Base-by-base conservation (phyloP, 305 asterid species). In the Coffea humblotiana region DNA sequence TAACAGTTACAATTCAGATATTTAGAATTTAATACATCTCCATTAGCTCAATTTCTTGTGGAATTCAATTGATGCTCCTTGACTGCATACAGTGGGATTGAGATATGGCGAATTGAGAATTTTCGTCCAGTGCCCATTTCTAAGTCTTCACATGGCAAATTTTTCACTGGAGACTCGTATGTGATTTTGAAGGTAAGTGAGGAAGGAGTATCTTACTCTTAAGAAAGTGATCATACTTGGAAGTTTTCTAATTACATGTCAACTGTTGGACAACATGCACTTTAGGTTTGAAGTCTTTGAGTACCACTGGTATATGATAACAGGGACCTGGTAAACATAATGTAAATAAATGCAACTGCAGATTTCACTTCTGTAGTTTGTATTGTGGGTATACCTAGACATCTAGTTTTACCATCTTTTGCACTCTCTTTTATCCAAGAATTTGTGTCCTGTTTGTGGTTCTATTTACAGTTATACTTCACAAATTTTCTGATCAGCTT, bases 71-170 rank as follows among this genome's bases (percentile, higher is more conserved):
- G 47, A 16, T 70, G 29, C 80, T 89, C 92, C 98, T 94, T 91
- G 84, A 94, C 93, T 87, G 72, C 75, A 16, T 71, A 78, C 69
- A 96, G 99, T 47, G 98, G 99, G 80, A 86, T 90, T 78, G 99
- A 96, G 90, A 89, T 96, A 80, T 96, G 99, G 98, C 90, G 94
- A 83, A 94, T 96, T 65, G 97, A 94, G 86, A 91, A 90, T 77
- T 91, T 92, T 74, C 79, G 82, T 60, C 97, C 98, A 32, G 97
- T 92, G 71, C 85, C 88, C 60, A 82, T 96, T 84, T 88, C 92
- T 56, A 86, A 85, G 79, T 86, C 97, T 71, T 89, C 91, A 45
- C 87, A 90, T 78, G 98, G 99, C 71, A 96, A 94, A 67, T 94
- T 96, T 85, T 94, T 86, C 89, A 85, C 90, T 14, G 98, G 98